phyloP scores from a whole-genome alignment of 2,329 filamentous ascomycete species.

The Microcera coccophila region DNA sequence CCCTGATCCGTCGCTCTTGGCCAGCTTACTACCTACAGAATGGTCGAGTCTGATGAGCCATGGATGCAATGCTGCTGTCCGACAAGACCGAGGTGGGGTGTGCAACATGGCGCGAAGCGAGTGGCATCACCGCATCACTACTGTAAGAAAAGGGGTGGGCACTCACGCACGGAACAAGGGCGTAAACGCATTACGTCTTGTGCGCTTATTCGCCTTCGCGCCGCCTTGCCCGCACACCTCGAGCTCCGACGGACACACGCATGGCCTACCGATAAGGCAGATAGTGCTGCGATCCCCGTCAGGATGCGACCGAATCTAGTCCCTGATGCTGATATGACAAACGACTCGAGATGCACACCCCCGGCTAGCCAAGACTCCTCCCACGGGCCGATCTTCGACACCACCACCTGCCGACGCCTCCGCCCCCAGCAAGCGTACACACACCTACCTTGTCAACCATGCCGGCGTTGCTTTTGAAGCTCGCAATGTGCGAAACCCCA shows the following conservation, averaged over 20 bases:
- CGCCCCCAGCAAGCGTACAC: neutral
- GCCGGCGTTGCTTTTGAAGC: no score
- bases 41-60: no score
- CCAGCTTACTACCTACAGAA: no score
- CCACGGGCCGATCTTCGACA: slow-evolving; percentile 29
- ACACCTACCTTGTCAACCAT: slow-evolving; percentile 3
- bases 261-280: slow-evolving; percentile 7
- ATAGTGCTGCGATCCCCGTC: slow-evolving; percentile 22
- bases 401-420: slow-evolving; percentile 7
- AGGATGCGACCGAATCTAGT: slow-evolving; percentile 1
- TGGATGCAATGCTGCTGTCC: neutral
- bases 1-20: no score
- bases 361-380: no score
- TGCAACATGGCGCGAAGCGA: neutral
- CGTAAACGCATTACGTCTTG: slow-evolving; percentile 28
- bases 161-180: neutral
- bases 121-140: neutral
- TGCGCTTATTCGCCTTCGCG: slow-evolving; percentile 20
- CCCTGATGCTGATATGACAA: neutral
- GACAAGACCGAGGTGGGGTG: neutral
- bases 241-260: slow-evolving; percentile 9
- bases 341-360: neutral
- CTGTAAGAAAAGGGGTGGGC: neutral
- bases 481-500: slow-evolving; percentile 7
- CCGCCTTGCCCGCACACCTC: neutral